Evolutionary conservation across 108 stramenopile species (phyloP).

Genomic region (Fragilariopsis cylindrus): DNA sequence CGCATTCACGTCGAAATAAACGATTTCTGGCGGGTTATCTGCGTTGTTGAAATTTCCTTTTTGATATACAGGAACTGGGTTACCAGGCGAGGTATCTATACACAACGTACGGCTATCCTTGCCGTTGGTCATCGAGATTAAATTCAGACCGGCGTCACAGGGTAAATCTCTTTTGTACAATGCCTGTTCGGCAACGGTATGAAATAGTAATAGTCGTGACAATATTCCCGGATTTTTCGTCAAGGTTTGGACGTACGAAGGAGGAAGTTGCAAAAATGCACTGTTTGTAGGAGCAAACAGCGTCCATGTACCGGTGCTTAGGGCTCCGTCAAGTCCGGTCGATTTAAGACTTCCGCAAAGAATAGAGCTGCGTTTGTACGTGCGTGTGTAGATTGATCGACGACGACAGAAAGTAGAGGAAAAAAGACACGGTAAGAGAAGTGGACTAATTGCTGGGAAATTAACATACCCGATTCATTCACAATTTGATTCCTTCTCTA

Average conservation of each 20-base stretch:
- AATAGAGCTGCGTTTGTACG: slow-evolving; percentile 26
- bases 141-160: slow-evolving; percentile 10
- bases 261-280: slow-evolving; percentile 37
- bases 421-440: no score
- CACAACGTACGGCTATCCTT: slow-evolving; percentile 32
- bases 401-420: no score
- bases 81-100: not conserved
- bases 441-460: no score
- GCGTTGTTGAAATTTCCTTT: slow-evolving; percentile 29
- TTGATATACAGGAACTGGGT: slow-evolving; percentile 13
- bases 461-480: no score
- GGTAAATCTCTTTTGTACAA: slow-evolving; percentile 16
- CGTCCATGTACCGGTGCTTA: slow-evolving; percentile 13
- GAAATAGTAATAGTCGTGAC: slow-evolving; percentile 20
- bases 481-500: no score
- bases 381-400: no score
- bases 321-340: slow-evolving; percentile 7
- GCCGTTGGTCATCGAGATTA: slow-evolving; percentile 39
- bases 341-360: not conserved
- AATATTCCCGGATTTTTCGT: slow-evolving; percentile 14
- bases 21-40: slow-evolving; percentile 23
- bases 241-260: not conserved
- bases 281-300: slow-evolving; percentile 51
- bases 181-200: slow-evolving; percentile 2
- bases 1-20: slow-evolving; percentile 40